Evolutionary conservation across 768 basidiomycete species (phyloP), one percentile per base, ranked within the genome.

Genomic region (Auricularia sp.): DNA sequence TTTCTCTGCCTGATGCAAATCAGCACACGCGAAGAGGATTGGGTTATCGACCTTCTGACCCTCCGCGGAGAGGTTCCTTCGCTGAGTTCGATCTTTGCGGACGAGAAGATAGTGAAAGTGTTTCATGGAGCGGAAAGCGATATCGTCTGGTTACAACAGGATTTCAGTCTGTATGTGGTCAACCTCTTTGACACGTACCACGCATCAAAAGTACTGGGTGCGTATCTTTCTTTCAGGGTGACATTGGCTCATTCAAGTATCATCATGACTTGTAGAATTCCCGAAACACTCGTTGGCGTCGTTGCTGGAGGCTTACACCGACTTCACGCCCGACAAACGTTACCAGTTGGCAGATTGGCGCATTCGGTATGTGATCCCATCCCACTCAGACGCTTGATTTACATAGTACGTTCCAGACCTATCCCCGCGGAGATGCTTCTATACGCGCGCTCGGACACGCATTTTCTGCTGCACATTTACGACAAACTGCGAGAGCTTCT

Each of bases 321-420:
- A 93, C 70, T 94, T 94, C 69, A 81, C 82, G 6, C 85, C 96
- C 0, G 96, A 98, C 78, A 99, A 99, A 76, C 85, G 92, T 36
- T 98, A 96, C 72, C 97, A 98, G 71, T 80, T 96, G 5, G 97
- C 96, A 10, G 97, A 99, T 74, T 99, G 97, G 97, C 86, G 97
- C 33, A 92, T 98, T 69, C 83, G 94, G 39, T 42, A 42, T 85
- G 89, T 51, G 35, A 81, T 69, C 10, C 24, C 21, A 37, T 62
- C 34, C 36, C 24, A 2, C 35, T 18, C 7, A 47, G 14, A 13
- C 7, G 2, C 7, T 62, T 1, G 29, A 2, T 18, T 6, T 85
- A 86, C 8, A 14, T 7, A 42, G 8, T 8, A 8, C 13, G 1
- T 42, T 42, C 39, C 39, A 42, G 39, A 64, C 96, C 96, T 0